A percentile compares a stretch with the other conserved stretches of the same genome.
Evolutionary conservation across 495 filamentous ascomycete species (phyloP).

Genomic region (Bombardia bombarda): DNA sequence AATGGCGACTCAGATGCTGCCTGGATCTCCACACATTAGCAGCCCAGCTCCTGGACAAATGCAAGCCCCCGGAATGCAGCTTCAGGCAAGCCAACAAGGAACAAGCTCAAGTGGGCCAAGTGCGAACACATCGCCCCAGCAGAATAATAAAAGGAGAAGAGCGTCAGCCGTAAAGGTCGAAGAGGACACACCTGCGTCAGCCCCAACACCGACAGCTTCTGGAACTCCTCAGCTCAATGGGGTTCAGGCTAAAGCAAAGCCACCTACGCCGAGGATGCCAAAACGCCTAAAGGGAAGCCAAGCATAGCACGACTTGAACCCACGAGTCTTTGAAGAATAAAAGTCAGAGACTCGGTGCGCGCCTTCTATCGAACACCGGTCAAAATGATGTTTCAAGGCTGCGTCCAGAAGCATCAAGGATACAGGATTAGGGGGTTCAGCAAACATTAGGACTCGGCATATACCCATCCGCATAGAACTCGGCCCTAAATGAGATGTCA

Average conservation of each 20-base stretch:
- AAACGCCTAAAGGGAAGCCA: slow-evolving; percentile 38
- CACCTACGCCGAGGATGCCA: slow-evolving; percentile 36
- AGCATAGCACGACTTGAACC: too few species aligned
- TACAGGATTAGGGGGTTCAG: too few species aligned
- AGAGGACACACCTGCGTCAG: slow-evolving; percentile 46
- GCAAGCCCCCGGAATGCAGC: slow-evolving; percentile 59
- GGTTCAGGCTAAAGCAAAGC: slow-evolving; percentile 30
- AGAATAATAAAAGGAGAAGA: slow-evolving; percentile 68
- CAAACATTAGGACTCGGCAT: too few species aligned
- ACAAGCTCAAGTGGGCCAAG: slow-evolving; percentile 63
- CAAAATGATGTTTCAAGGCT: too few species aligned
- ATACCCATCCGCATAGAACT: too few species aligned
- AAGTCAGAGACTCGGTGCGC: too few species aligned
- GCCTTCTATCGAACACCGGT: too few species aligned
- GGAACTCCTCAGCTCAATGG: slow-evolving; percentile 40
- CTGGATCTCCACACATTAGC: slow-evolving; percentile 52
- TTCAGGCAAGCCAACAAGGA: slow-evolving; percentile 66
- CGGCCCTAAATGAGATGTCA: too few species aligned
- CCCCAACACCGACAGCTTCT: slow-evolving; percentile 32
- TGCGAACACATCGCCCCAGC: slow-evolving; percentile 78
- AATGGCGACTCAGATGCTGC: slow-evolving; percentile 45
- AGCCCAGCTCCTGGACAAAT: slow-evolving; percentile 52
- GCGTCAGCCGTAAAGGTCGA: slow-evolving; percentile 73
- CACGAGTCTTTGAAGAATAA: too few species aligned
- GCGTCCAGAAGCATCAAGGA: too few species aligned